Conservation (phyloP, 2,329 filamentous ascomycete species). For the Zymoseptoria brevis region DNA sequence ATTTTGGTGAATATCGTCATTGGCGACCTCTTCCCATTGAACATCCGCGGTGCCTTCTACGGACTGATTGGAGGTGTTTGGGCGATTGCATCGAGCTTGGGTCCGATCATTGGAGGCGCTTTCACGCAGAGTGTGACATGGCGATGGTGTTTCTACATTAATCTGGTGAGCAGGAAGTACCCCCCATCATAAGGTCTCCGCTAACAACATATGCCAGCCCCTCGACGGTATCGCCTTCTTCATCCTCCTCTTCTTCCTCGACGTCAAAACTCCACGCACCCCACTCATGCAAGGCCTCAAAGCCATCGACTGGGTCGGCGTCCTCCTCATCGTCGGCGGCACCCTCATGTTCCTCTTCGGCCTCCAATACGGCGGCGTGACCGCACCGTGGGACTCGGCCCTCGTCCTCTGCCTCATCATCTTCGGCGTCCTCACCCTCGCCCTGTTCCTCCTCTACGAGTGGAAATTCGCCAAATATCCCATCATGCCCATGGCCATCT, state of each 20-base stretch:
- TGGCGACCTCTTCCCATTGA: slow-evolving; percentile 55
- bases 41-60: slow-evolving; percentile 50
- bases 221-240: slow-evolving; percentile 52
- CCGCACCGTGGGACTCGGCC: slow-evolving; percentile 65
- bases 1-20: slow-evolving; percentile 58
- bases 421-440: slow-evolving; percentile 55
- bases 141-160: slow-evolving; percentile 54
- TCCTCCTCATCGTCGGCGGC: slow-evolving; percentile 60
- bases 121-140: slow-evolving; percentile 57
- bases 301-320: slow-evolving; percentile 60
- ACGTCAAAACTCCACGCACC: slow-evolving; percentile 60
- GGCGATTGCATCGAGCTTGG: slow-evolving; percentile 57
- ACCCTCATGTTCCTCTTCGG: slow-evolving; percentile 82
- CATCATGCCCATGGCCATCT: slow-evolving; percentile 67
- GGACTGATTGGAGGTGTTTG: slow-evolving; percentile 60
- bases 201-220: slow-evolving; percentile 29
- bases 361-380: slow-evolving; percentile 73
- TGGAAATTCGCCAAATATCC: slow-evolving; percentile 66
- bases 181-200: not conserved
- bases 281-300: slow-evolving; percentile 54
- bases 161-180: slow-evolving; percentile 5
- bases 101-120: slow-evolving; percentile 58
- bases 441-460: slow-evolving; percentile 64
- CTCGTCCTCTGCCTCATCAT: slow-evolving; percentile 70
- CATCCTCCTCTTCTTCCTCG: slow-evolving; percentile 54